Evolutionary conservation across 164 flowering plant genomes (phyloP).

Genomic region (Vitis rotundifolia): DNA sequence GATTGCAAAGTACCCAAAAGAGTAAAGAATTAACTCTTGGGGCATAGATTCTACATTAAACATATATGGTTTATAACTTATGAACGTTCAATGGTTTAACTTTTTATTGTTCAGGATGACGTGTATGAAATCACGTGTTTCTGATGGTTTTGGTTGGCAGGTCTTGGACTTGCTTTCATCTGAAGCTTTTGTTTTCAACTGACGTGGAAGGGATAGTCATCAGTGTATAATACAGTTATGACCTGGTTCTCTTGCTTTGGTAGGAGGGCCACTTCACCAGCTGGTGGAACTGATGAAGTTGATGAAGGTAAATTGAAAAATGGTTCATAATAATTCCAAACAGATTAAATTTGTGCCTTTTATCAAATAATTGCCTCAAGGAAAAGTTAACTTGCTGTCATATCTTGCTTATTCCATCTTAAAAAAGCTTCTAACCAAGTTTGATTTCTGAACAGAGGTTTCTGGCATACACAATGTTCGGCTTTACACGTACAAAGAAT

Average conservation of each 20-base stretch:
- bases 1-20: no score
- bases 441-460: conserved; percentile 40
- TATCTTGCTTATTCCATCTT: background rate
- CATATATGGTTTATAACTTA: no score
- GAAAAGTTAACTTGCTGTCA: no score
- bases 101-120: background rate
- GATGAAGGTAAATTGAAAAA: background rate
- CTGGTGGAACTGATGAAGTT: background rate
- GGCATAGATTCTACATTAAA: no score
- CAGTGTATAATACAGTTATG: conserved; percentile 36
- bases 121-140: background rate
- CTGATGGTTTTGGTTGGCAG: conserved; percentile 14
- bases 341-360: no score
- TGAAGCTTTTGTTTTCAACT: conserved; percentile 1
- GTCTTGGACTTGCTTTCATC: conserved; percentile 6
- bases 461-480: conserved; percentile 46
- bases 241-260: conserved; percentile 54
- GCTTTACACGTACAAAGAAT: conserved; percentile 55
- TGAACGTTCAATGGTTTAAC: no score
- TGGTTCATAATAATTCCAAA: no score
- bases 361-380: no score
- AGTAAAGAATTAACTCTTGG: no score
- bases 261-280: conserved; percentile 20
- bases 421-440: conserved; percentile 12
- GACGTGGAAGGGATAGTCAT: conserved; percentile 11